Conservation (phyloP, 202 grass and related monocot species). For the Saccharum hybrid region DNA sequence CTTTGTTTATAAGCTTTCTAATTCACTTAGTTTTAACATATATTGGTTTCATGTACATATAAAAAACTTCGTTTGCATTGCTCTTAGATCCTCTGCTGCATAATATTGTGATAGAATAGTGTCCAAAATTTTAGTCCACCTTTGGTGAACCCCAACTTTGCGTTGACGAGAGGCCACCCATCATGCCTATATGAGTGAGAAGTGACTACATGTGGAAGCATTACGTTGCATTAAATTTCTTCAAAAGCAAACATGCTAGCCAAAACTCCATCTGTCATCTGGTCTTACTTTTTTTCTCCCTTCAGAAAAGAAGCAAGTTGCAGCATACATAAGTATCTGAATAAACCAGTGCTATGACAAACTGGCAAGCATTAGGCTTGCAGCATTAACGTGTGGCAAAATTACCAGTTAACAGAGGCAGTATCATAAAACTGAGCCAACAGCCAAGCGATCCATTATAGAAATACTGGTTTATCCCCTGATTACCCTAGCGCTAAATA, state of each 20-base stretch:
- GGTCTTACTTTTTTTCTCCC: not conserved
- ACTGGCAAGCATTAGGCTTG: not conserved
- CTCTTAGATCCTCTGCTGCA: not conserved
- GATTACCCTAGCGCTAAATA: not conserved
- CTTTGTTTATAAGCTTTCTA: not conserved
- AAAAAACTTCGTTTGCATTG: not conserved
- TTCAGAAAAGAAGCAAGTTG: not conserved
- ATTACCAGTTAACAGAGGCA: not conserved
- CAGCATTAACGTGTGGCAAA: not conserved
- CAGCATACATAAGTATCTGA: not conserved
- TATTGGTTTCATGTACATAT: not conserved
- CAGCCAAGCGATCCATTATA: not conserved
- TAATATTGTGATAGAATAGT: not conserved
- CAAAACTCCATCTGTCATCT: not conserved
- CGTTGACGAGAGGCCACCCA: not conserved
- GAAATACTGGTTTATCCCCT: not conserved
- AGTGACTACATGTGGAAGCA: not conserved
- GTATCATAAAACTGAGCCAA: not conserved
- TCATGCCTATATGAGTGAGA: not conserved
- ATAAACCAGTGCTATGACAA: not conserved
- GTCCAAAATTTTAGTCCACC: not conserved
- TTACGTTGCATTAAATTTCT: not conserved
- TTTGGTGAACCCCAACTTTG: not conserved
- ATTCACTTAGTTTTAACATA: not conserved
- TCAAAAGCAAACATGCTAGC: not conserved